phyloP scores from a whole-genome alignment of 306 rosid species.

The Benincasa hispida region DNA sequence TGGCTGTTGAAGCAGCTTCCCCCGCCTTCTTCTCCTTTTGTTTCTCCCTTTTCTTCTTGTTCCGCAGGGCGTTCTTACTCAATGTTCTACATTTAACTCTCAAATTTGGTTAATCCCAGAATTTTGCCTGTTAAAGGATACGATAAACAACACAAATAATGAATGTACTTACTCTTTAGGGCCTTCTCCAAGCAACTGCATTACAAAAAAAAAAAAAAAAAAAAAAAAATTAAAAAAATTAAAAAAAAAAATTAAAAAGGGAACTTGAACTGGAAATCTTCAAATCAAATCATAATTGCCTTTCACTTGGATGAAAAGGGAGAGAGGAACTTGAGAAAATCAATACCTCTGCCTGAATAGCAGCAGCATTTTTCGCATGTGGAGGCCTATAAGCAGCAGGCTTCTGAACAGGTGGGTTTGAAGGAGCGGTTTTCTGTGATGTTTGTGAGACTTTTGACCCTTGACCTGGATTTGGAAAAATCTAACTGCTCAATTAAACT shows the following conservation, averaged over 20 bases:
- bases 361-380: slow-evolving; percentile 71
- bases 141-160: background rate
- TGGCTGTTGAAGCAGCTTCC: slow-evolving; percentile 16
- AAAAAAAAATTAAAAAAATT: no score
- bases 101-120: background rate
- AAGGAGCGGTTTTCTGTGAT: slow-evolving; percentile 24
- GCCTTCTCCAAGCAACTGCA: slow-evolving; percentile 71
- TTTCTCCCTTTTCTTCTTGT: slow-evolving; percentile 95
- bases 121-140: slow-evolving; percentile 6
- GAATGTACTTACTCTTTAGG: slow-evolving; percentile 40
- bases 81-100: slow-evolving; percentile 24
- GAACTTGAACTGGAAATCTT: background rate
- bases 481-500: slow-evolving; percentile 14
- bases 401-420: slow-evolving; percentile 47
- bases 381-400: slow-evolving; percentile 96
- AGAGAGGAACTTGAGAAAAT: background rate
- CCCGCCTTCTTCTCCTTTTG: slow-evolving; percentile 77
- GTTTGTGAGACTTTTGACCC: slow-evolving; percentile 36
- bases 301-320: background rate
- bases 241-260: no score
- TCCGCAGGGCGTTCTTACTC: slow-evolving; percentile 76
- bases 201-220: no score
- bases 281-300: background rate
- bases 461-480: slow-evolving; percentile 37
- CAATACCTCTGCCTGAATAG: slow-evolving; percentile 75